Evolutionary conservation across 352 stramenopile species (phyloP), one percentile per base, ranked within the genome.

Genomic region (Aphanomyces stellatus): DNA sequence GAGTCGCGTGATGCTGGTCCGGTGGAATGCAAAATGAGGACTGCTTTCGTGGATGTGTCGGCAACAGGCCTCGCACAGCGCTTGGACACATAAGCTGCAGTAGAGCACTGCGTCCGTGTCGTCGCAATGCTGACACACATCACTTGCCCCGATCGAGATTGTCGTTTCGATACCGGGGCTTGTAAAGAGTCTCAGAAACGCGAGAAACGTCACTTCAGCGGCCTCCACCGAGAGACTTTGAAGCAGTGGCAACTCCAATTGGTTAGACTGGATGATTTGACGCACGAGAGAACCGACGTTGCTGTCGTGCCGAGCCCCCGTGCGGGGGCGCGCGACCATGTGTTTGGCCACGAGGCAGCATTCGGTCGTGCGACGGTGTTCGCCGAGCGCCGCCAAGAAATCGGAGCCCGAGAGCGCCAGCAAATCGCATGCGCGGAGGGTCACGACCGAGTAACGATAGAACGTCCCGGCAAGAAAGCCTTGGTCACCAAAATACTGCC

Each of bases 401-500:
- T 51, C 57, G 2, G n/a, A 8, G 34, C 34, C 57, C 24, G 40
- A 41, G 24, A 65, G 35, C 25, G 57, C 27, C 5, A 65, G 19
- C 17, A 65, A 41, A 25, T 65, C 57, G 43, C 57, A 65, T 5
- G 57, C 31, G 1, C 57, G 57, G 10, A 65, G 30, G 5, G 57
- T 65, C 43, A 55, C 41, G 57, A 65, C 57, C 30, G 57, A 65
- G 31, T 60, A 65, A 2, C 53, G 40, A 30, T 30, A 46, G 15
- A 31, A 17, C 1, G 4, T 33, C 1, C 13, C 19, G 35, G 22
- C 43, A n/a, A 65, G 30, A 10, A 65, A 41, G 8, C 57, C 57
- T 17, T 65, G 34, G 42, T 65, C 57, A 15, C 57, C 57, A 53
- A 65, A 65, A 24, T 53, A 65, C 30, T 65, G 57, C 7, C 35